These are phyloP conservation scores for Plasmodium knowlesi DNA, from an alignment of 169 alveolate species.

Conservation along the genomic window DNA sequence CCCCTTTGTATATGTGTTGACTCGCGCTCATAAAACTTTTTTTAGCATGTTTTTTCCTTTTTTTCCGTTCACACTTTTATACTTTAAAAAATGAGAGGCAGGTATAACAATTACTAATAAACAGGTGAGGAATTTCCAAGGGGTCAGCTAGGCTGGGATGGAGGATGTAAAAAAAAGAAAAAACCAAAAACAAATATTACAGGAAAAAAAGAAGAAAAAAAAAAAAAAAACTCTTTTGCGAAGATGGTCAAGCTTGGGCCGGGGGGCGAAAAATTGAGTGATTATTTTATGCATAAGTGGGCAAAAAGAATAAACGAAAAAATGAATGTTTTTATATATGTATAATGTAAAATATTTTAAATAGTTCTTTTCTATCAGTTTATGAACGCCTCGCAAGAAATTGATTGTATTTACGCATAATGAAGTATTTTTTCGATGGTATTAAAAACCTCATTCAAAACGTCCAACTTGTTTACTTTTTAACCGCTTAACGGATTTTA, in stretches of 20 bases:
- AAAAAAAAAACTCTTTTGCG: not conserved
- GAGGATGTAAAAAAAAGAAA: not conserved
- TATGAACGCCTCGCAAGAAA: not conserved
- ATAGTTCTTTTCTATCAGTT: too few relatives aligned
- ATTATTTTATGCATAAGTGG: not conserved
- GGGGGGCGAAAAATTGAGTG: not conserved
- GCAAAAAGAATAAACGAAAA: not conserved
- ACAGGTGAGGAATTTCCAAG: not conserved
- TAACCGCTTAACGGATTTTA: not conserved
- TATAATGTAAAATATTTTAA: not conserved
- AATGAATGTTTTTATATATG: not conserved
- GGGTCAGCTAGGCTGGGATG: not conserved
- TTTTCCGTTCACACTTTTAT: not conserved
- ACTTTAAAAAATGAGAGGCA: not conserved
- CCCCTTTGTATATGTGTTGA: not conserved
- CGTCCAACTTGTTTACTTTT: not conserved
- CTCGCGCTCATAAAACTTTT: not conserved
- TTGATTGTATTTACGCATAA: not conserved
- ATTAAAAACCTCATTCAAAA: not conserved
- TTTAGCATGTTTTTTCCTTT: not conserved
- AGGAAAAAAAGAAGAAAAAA: too few relatives aligned
- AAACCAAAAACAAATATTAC: too few relatives aligned
- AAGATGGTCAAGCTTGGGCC: not conserved
- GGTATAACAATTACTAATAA: not conserved
- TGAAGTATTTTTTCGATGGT: not conserved